Base-by-base conservation (phyloP, 1,139 yeast genomes). In the Geotrichum aggregatum region DNA sequence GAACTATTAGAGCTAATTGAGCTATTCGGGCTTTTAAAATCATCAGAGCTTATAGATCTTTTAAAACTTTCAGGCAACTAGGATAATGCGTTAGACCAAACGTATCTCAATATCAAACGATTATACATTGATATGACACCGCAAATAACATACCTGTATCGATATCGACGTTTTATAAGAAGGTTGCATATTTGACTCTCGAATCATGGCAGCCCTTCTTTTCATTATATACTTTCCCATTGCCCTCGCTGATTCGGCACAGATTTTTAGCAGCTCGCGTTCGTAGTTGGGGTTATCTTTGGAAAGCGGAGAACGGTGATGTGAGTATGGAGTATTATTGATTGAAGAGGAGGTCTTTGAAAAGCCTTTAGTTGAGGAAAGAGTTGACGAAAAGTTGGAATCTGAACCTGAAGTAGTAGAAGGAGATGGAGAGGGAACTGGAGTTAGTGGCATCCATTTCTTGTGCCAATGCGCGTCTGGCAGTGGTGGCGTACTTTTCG, bases 221-320 rank as follows among this genome's bases (percentile, higher is more conserved):
- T 19, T 13, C 40, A 41, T 41, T 22, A 46, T 38, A 26, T 39
- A 46, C 8, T 19, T 40, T 31, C 49, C 49, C 49, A 46, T 38
- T 3, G 40, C 44, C 30, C 39, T 49, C 3, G 52, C 52, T 1
- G 52, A 50, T 13, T 24, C 16, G 3, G 52, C n/a, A 18, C 52
- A 44, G 10, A 22, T 22, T 19, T 33, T 34, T 14, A 50, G 24
- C 14, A 50, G 34, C 3, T 46, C 44, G 3, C 28, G 33, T 36
- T 45, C 43, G 43, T 28, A 16, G n/a, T 41, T 19, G 22, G 26
- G 10, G n/a, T 14, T 3, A 38, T 2, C 14, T 2, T 41, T 18
- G 16, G 19, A 6, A 26, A 11, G 3, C 3, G 22, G 6, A n/a
- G n/a, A n/a, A n/a, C n/a, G n/a, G n/a, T n/a, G n/a, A n/a, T n/a